Evolutionary conservation across 2,329 filamentous ascomycete species (phyloP).

Genomic region (Fusarium sp.): DNA sequence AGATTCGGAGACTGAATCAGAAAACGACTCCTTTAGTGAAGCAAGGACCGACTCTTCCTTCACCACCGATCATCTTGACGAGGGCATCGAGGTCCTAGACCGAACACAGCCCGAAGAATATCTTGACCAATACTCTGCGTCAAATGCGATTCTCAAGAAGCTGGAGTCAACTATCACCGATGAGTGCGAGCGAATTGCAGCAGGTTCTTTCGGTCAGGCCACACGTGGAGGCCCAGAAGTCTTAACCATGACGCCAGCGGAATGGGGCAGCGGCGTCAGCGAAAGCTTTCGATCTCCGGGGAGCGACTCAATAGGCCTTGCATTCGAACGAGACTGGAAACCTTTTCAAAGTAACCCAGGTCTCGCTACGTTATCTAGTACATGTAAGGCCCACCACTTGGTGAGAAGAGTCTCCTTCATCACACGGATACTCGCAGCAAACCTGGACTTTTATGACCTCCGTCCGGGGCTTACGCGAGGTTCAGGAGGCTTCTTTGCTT

Average conservation of each 20-base stretch:
- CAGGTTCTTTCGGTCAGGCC: not conserved
- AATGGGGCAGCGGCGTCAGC: not conserved
- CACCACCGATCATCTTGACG: not conserved
- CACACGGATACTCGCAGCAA: not conserved
- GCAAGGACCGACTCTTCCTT: not conserved
- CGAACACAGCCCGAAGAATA: not conserved
- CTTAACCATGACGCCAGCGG: not conserved
- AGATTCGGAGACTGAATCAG: not conserved
- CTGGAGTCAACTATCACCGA: fast-evolving
- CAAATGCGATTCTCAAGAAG: not conserved
- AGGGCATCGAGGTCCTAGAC: not conserved
- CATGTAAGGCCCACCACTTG: not conserved
- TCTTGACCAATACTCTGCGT: no score
- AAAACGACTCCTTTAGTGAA: not conserved
- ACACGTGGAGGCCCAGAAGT: not conserved
- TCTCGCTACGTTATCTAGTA: not conserved
- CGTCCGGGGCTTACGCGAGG: not conserved
- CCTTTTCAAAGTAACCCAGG: not conserved
- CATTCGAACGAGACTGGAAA: not conserved
- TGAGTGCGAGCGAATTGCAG: not conserved
- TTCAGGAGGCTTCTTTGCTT: not conserved
- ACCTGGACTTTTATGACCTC: not conserved
- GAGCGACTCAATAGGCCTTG: not conserved
- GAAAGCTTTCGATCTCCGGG: not conserved
- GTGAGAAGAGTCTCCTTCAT: not conserved